Evolutionary conservation across 2,329 filamentous ascomycete genomes (phyloP).

Genomic region (Fonsecaea nubica): DNA sequence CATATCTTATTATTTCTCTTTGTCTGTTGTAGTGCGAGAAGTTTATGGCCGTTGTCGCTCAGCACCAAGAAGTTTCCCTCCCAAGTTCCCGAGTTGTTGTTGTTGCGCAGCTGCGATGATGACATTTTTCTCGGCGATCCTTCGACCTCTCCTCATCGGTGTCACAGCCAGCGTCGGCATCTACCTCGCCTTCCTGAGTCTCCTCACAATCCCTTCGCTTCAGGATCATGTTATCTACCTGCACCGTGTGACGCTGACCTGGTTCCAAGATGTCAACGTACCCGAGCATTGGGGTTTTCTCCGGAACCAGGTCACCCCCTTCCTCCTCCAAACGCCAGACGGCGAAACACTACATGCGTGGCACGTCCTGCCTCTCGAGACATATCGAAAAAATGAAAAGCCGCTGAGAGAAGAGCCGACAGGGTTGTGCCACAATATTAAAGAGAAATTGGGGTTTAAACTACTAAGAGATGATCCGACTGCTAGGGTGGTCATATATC

Average conservation of each 20-base stretch:
- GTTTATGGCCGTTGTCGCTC: neutral
- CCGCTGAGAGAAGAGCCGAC: constrained; percentile 50
- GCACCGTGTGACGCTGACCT: constrained; percentile 61
- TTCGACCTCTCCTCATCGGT: constrained; percentile 20
- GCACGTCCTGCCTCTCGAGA: constrained; percentile 58
- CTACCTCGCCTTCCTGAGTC: constrained; percentile 55
- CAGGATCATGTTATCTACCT: constrained; percentile 66
- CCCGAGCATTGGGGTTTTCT: constrained; percentile 59
- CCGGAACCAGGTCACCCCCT: constrained; percentile 58
- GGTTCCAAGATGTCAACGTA: constrained; percentile 59
- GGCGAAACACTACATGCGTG: constrained; percentile 53
- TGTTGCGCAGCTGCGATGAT: constrained; percentile 4
- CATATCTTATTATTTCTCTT: neutral
- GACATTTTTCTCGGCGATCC: constrained; percentile 17
- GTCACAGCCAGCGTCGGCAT: constrained; percentile 40
- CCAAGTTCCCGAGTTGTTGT: neutral
- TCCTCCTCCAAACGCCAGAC: constrained; percentile 50
- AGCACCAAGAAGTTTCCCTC: neutral
- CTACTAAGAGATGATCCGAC: constrained; percentile 56
- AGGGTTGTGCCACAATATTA: constrained; percentile 47
- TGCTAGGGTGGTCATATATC: constrained; percentile 55
- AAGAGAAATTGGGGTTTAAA: constrained; percentile 48
- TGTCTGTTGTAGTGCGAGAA: neutral
- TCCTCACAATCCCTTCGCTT: constrained; percentile 54
- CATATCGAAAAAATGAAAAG: constrained; percentile 53